phyloP scores from a whole-genome alignment of 225 moss, liverwort and hornwort genomes.

The Marchantia paleacea region DNA sequence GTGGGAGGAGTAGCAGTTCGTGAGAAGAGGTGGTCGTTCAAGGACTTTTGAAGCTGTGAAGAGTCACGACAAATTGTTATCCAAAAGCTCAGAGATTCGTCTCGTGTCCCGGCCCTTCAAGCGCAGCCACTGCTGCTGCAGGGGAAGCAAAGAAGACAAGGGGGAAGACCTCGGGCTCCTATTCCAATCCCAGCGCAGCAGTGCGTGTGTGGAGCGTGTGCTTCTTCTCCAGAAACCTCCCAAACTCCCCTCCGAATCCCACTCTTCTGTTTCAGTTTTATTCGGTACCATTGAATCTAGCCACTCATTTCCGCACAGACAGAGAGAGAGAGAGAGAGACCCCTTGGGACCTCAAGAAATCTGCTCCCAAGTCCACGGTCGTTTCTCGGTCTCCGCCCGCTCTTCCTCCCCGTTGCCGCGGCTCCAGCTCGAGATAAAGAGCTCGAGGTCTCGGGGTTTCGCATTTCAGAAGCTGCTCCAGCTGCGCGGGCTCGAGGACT shows the following conservation, averaged over 20 bases:
- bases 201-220: conserved; percentile 16
- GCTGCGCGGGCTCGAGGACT: background rate
- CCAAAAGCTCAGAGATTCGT: conserved; percentile 9
- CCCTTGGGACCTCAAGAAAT: background rate
- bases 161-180: background rate
- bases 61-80: conserved; percentile 23
- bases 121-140: conserved; percentile 7
- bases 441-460: background rate
- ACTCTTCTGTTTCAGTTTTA: background rate
- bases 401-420: background rate
- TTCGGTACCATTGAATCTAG: conserved; percentile 12
- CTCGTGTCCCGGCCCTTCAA: background rate
- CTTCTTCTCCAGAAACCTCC: conserved; percentile 7
- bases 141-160: background rate
- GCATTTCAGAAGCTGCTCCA: background rate
- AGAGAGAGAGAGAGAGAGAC: background rate
- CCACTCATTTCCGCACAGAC: background rate
- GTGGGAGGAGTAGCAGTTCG: background rate
- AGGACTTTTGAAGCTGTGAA: conserved; percentile 10
- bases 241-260: background rate
- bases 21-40: conserved; percentile 3
- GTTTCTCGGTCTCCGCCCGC: background rate
- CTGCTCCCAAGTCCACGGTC: background rate
- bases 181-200: background rate
- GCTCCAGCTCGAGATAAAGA: background rate